Evolutionary conservation across 306 rosid species (phyloP).

Genomic region (Cicer pinnatifidum): DNA sequence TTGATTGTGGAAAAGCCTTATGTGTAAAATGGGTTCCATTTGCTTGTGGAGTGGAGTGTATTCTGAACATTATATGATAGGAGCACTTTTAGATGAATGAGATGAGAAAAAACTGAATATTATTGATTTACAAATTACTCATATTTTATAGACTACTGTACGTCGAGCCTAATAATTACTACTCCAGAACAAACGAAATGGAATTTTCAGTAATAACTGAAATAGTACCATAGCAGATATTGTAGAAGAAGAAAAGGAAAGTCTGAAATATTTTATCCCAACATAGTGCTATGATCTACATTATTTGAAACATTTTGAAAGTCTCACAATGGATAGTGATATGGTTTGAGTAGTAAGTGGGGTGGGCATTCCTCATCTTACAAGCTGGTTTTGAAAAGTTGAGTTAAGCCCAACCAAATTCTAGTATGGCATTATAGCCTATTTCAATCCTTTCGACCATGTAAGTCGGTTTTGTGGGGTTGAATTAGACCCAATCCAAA

Average conservation of each 20-base stretch:
- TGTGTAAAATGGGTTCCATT: conserved; percentile 19
- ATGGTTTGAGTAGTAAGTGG: not conserved
- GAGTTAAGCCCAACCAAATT: not conserved
- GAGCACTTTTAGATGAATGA: not conserved
- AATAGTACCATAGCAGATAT: not conserved
- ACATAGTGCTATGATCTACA: not conserved
- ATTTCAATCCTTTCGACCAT: not conserved
- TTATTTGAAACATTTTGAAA: not conserved
- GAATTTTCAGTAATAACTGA: not conserved
- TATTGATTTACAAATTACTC: not conserved
- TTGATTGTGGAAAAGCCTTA: conserved; percentile 34
- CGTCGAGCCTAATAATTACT: not conserved
- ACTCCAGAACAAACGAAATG: not conserved
- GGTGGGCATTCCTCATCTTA: not conserved
- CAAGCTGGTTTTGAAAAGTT: not conserved
- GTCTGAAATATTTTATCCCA: conserved; percentile 2
- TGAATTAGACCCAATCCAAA: not conserved
- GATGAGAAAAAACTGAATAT: conserved; percentile 24
- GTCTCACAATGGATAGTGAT: not conserved
- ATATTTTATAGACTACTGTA: not conserved
- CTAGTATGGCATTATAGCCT: not conserved
- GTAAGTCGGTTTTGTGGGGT: not conserved
- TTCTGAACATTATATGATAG: not conserved
- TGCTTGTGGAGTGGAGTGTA: conserved; percentile 21
- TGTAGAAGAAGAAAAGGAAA: not conserved